Evolutionary conservation across 106 monocot genomes (phyloP).

Genomic region (Dioscorea alata): DNA sequence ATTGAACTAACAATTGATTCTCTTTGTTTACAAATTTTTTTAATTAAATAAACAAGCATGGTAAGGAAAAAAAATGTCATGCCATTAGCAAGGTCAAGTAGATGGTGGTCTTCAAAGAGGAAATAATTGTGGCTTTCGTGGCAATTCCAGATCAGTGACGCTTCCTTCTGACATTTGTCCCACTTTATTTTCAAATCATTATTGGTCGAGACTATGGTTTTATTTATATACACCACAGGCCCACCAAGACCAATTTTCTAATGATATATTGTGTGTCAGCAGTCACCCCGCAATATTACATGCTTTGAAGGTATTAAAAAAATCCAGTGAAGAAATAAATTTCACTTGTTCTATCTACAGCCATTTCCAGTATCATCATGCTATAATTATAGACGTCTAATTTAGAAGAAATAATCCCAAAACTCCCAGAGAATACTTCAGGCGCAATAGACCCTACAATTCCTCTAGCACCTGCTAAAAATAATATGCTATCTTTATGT

Average conservation of each 20-base stretch:
- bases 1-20: too few species aligned
- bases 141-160: neutral
- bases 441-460: conserved; percentile 37
- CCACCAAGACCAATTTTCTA: conserved; percentile 22
- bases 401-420: conserved; percentile 24
- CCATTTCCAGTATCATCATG: conserved; percentile 42
- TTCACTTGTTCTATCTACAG: conserved; percentile 11
- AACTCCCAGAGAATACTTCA: too few species aligned
- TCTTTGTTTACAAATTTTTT: too few species aligned
- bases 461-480: conserved; percentile 8
- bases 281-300: conserved; percentile 6
- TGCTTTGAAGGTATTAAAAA: conserved; percentile 16
- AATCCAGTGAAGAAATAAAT: conserved; percentile 27
- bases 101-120: neutral
- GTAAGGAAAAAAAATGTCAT: too few species aligned
- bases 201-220: conserved; percentile 24
- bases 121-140: conserved; percentile 1
- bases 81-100: too few species aligned
- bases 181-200: conserved; percentile 26
- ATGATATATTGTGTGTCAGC: conserved; percentile 11
- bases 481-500: conserved; percentile 18
- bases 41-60: too few species aligned
- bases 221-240: conserved; percentile 34
- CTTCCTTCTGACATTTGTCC: conserved; percentile 31
- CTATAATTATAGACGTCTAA: conserved; percentile 44